A percentile compares a stretch with the other conserved stretches of the same genome.
Conservation (phyloP, 805 yeast genomes). For the Cyberlindnera meyerae region DNA sequence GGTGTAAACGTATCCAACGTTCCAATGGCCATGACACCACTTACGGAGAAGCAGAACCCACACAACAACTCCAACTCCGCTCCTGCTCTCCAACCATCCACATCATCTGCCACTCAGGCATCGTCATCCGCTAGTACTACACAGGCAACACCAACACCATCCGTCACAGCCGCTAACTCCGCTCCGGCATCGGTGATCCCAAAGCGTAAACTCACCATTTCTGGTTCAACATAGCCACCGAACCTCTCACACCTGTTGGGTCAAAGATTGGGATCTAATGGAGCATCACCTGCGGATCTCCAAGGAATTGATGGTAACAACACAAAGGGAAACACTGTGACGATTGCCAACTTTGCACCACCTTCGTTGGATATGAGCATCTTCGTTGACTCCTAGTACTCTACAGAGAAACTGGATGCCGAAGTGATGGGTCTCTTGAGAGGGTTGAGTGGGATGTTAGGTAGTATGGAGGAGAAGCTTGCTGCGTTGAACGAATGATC, state of each 20-base stretch:
- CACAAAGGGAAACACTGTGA: too few relatives aligned
- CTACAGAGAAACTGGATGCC: conserved; percentile 22
- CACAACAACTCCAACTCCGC: neutral
- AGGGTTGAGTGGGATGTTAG: conserved; percentile 23
- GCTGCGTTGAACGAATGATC: conserved; percentile 13
- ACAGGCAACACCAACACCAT: neutral
- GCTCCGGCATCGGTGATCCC: conserved; percentile 3
- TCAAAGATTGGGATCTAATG: conserved; percentile 13
- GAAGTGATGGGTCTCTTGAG: conserved; percentile 23
- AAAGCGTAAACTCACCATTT: conserved; percentile 11
- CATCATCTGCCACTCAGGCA: too few relatives aligned
- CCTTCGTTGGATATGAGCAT: conserved; percentile 17
- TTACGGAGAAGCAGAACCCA: conserved; percentile 48
- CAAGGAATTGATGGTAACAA: too few relatives aligned
- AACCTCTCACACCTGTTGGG: conserved; percentile 14
- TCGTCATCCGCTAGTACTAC: too few relatives aligned
- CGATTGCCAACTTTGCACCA: too few relatives aligned
- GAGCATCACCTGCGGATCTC: conserved; percentile 15
- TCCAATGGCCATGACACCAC: conserved; percentile 76
- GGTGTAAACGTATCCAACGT: conserved; percentile 51
- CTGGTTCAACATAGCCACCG: conserved; percentile 12
- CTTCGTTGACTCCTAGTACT: conserved; percentile 21
- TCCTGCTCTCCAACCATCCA: neutral
- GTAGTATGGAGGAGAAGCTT: conserved; percentile 29
- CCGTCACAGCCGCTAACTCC: neutral